Evolutionary conservation across 2,329 filamentous ascomycete genomes (phyloP), one percentile per base, ranked within the genome.

Genomic region (Scytalidium sp.): DNA sequence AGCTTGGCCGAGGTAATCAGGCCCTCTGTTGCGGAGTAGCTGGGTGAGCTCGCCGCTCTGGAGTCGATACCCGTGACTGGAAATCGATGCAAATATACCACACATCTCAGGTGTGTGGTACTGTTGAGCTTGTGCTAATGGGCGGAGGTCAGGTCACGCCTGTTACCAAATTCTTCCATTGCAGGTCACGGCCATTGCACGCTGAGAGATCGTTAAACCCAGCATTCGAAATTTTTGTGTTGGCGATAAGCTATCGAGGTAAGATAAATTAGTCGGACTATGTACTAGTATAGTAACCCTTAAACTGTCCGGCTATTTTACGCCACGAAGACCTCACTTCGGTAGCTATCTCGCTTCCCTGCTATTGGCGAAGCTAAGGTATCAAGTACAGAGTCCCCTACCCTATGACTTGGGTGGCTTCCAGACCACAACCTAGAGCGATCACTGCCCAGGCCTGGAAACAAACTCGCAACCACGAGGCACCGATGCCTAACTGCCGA

Each of bases 11-110:
- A 76, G 62, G 61, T 84, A 75, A 60, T 85, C 83, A 2, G 81
- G 83, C 1, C 81, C 83, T 56, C 83, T 78, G 29, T 75, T 83
- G 54, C 67, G 68, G 19, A 85, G 72, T 17, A 74, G 65, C 36
- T 66, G 61, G 50, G 66, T 66, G n/a, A 84, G 61, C 2, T 69
- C 64, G 10, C 61, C 50, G 19, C 70, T 64, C 19, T 66, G 52
- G 1, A 58, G 61, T 19, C 67, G 60, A 17, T 60, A 54, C 39
- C 45, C 55, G 43, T 60, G 51, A 23, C 63, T 61, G 19, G 75
- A 75, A 46, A 85, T 70, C 39, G 69, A 66, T 29, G 71, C 75
- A 63, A 84, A 74, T 47, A 85, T 85, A 54, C 82, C 82, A 64
- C 82, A 85, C 82, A 85, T 84, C 47, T 54, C 41, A n/a, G 32